These are phyloP conservation scores for Drechslerella coelobrocha DNA, from an alignment of 2,329 filamentous ascomycete species.

Conservation along the genomic window DNA sequence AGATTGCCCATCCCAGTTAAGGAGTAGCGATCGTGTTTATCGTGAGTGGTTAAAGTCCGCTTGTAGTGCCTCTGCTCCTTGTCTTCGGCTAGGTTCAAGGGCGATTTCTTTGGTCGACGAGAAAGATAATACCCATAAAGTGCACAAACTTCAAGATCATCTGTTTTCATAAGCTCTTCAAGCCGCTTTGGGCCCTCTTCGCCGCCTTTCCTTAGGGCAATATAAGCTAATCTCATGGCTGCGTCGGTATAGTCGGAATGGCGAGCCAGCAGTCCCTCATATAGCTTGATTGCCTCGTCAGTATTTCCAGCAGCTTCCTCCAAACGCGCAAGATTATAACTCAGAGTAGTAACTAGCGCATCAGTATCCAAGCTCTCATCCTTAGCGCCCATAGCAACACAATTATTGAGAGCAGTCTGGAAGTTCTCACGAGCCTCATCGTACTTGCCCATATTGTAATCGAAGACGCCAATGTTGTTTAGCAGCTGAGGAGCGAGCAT, in stretches of 20 bases:
- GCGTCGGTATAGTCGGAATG: constrained; percentile 94
- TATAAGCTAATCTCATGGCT: constrained; percentile 84
- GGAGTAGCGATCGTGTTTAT: constrained; percentile 98
- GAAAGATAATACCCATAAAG: constrained; percentile 96
- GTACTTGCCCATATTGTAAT: constrained; percentile 85
- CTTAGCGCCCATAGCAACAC: constrained; percentile 76
- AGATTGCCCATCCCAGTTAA: constrained; percentile 97
- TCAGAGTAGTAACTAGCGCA: constrained; percentile 91
- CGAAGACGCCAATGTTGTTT: constrained; percentile 97
- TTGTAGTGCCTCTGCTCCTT: constrained; percentile 94
- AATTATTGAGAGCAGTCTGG: constrained; percentile 87
- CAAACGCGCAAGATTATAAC: constrained; percentile 91
- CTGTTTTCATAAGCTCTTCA: constrained; percentile 81
- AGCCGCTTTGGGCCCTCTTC: constrained; percentile 88
- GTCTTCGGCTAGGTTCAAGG: constrained; percentile 82
- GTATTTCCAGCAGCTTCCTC: constrained; percentile 84
- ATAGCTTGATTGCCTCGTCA: constrained; percentile 85
- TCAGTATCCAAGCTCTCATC: constrained; percentile 82
- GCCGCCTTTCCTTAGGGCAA: constrained; percentile 78
- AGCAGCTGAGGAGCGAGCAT: constrained; percentile 84
- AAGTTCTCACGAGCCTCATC: constrained; percentile 84
- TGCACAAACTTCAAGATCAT: constrained; percentile 90
- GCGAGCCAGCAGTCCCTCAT: constrained; percentile 81
- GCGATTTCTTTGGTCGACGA: constrained; percentile 80
- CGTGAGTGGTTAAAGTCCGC: constrained; percentile 88